These are phyloP conservation scores for Verbena officinalis DNA, from an alignment of 257 asterid genomes.

Conservation along the genomic window DNA sequence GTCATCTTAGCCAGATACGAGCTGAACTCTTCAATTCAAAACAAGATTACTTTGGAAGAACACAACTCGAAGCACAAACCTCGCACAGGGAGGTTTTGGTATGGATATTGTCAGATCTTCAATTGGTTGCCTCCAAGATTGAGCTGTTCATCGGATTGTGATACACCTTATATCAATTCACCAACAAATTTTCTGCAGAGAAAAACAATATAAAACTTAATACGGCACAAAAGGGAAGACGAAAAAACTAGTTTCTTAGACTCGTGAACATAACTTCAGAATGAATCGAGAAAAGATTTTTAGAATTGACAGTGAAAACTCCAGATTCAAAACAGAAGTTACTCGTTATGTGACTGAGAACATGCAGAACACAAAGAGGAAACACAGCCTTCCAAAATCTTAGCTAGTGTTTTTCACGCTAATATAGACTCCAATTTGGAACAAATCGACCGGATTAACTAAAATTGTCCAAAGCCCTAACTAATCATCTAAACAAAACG, in stretches of 20 bases:
- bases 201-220: no score
- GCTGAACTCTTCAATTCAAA: background rate
- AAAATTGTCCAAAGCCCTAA: background rate
- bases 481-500: background rate
- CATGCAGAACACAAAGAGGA: background rate
- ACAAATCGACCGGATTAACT: background rate
- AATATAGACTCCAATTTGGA: background rate
- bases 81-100: constrained; percentile 27
- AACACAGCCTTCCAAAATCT: background rate
- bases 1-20: constrained; percentile 50
- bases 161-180: constrained; percentile 15
- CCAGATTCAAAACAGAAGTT: background rate
- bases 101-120: background rate
- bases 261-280: background rate
- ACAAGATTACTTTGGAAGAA: constrained; percentile 1
- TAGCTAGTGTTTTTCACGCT: background rate
- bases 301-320: background rate
- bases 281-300: background rate
- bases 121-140: background rate
- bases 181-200: constrained; percentile 14
- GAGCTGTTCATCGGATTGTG: background rate
- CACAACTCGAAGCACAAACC: constrained; percentile 30
- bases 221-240: constrained; percentile 10
- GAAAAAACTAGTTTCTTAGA: background rate
- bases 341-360: background rate